These are phyloP conservation scores for Phytophthora kernoviae DNA, from an alignment of 352 stramenopile species.

Conservation along the genomic window DNA sequence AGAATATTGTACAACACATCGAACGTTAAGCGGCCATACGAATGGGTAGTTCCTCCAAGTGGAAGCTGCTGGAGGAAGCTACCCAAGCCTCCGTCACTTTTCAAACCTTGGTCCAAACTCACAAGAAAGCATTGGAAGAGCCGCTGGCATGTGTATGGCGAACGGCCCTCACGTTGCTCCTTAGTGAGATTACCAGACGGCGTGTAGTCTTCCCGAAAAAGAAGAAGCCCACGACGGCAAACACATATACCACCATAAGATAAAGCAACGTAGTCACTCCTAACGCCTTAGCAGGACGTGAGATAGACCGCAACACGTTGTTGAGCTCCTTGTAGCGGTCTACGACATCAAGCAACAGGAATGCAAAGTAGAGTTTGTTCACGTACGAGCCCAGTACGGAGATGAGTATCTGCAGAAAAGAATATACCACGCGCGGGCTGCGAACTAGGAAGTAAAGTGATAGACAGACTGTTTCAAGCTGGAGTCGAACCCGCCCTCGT, in stretches of 20 bases:
- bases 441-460: constrained; percentile 59
- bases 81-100: constrained; percentile 64
- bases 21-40: constrained; percentile 64
- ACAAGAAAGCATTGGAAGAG: constrained; percentile 80
- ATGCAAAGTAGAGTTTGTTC: constrained; percentile 81
- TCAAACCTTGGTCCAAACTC: constrained; percentile 74
- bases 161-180: constrained; percentile 35
- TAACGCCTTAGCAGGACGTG: constrained; percentile 61
- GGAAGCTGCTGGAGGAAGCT: constrained; percentile 47
- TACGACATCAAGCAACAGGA: constrained; percentile 77
- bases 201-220: constrained; percentile 79
- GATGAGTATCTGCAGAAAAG: constrained; percentile 57
- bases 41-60: constrained; percentile 38
- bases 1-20: constrained; percentile 75
- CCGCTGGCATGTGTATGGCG: constrained; percentile 64
- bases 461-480: constrained; percentile 38
- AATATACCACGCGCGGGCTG: constrained; percentile 65
- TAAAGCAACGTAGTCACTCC: constrained; percentile 68
- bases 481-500: constrained; percentile 16
- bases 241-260: constrained; percentile 78
- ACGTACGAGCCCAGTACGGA: constrained; percentile 66
- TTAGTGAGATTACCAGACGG: constrained; percentile 30
- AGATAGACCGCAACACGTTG: constrained; percentile 72
- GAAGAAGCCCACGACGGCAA: constrained; percentile 69
- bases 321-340: constrained; percentile 80